Evolutionary conservation across 2,329 filamentous ascomycete genomes (phyloP), one percentile per base, ranked within the genome.

Genomic region (Zymoseptoria brevis): DNA sequence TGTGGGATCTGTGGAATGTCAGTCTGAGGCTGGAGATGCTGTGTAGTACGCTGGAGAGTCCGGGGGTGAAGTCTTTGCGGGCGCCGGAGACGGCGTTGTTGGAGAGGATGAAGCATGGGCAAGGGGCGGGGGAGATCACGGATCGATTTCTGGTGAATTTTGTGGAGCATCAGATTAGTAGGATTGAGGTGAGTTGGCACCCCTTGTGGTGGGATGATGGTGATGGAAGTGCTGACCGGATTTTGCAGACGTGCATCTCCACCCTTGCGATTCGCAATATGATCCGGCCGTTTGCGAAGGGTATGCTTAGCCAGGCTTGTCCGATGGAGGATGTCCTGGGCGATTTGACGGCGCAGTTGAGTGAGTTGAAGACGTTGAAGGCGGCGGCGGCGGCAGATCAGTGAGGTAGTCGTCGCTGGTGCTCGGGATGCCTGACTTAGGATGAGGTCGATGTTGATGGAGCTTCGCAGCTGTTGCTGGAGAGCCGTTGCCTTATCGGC

Each of bases 121-220:
- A 13, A 16, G 60, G 49, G 22, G 90, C 89, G 55, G 90, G 90
- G 9, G 91, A 96, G 72, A 84, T 96, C 57, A 90, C 92, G 26
- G 94, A 97, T 78, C 81, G 84, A 56, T 93, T 96, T 74, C 78
- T 97, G 74, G 76, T 96, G 58, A 91, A 90, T 69, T 90, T 99
- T 69, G 83, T 97, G 73, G 92, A 96, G 72, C 92, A 97, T 72
- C 91, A 96, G 80, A 88, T 99, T 67, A 92, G 89, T 72, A 85
- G 94, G 69, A 95, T 99, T 72, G 94, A 99, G 85, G 91, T 95
- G 79, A 75, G 87, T 76, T 54, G n/a, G 8, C 21, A 4, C 9
- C 21, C 9, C 19, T 30, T 51, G 21, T 13, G 49, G 48, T n/a
- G 26, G 26, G 26, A 19, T 51, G 19, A 45, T 26, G 13, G 13